phyloP scores from a whole-genome alignment of 1,284 basidiomycete genomes.

The Xerocomus amazonicus region DNA sequence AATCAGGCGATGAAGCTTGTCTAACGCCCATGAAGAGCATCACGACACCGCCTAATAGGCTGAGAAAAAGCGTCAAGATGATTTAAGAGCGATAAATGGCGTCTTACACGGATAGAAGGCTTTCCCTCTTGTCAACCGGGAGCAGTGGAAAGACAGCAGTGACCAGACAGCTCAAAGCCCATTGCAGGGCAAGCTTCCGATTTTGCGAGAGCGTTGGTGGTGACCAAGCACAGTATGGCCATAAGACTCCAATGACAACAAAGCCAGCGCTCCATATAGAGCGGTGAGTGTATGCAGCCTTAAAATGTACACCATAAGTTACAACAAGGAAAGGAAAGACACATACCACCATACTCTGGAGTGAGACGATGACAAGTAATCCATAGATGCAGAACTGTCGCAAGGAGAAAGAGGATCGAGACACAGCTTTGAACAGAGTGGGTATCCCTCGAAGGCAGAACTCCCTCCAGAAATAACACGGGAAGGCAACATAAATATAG shows the following conservation, averaged over 20 bases:
- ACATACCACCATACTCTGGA: slow-evolving; percentile 75
- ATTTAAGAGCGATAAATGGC: neutral
- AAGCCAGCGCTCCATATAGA: slow-evolving; percentile 73
- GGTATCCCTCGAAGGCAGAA: slow-evolving; percentile 36
- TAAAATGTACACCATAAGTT: slow-evolving; percentile 18
- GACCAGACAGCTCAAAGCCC: slow-evolving; percentile 52
- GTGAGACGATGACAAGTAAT: slow-evolving; percentile 38
- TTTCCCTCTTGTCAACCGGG: slow-evolving; percentile 74
- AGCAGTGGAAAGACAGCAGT: slow-evolving; percentile 71
- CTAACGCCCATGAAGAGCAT: slow-evolving; percentile 26
- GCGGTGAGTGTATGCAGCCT: slow-evolving; percentile 70
- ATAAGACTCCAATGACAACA: slow-evolving; percentile 58
- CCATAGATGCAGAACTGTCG: slow-evolving; percentile 24
- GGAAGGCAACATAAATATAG: slow-evolving; percentile 75
- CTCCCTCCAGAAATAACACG: slow-evolving; percentile 73
- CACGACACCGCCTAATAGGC: slow-evolving; percentile 28
- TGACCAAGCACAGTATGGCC: slow-evolving; percentile 60
- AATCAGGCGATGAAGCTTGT: slow-evolving; percentile 9
- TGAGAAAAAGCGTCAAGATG: slow-evolving; percentile 19
- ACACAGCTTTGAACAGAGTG: slow-evolving; percentile 21
- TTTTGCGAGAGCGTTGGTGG: slow-evolving; percentile 30
- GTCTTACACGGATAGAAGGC: slow-evolving; percentile 55
- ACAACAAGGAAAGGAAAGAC: neutral
- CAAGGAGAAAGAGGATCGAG: slow-evolving; percentile 23
- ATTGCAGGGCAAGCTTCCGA: slow-evolving; percentile 37